These are phyloP conservation scores for Beta vulgaris DNA, from an alignment of 148 eudicot species.

Conservation along the genomic window DNA sequence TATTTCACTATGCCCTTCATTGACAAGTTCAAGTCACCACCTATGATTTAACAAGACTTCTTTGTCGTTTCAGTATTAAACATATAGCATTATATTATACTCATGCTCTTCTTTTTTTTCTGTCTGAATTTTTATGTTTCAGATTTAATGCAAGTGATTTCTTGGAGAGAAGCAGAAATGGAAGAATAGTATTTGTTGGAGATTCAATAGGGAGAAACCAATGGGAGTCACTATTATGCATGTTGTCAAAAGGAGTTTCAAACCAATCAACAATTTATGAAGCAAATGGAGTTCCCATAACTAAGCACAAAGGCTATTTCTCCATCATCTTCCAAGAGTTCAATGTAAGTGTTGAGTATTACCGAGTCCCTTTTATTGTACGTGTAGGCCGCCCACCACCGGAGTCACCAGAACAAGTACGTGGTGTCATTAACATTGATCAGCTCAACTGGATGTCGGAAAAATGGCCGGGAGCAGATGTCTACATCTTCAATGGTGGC, in stretches of 20 bases:
- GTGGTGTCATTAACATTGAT: slow-evolving; percentile 53
- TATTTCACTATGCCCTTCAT: too few species aligned
- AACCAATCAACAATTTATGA: slow-evolving; percentile 54
- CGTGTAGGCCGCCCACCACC: slow-evolving; percentile 38
- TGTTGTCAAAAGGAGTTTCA: slow-evolving; percentile 57
- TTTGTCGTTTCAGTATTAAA: too few species aligned
- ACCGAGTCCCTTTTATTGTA: slow-evolving; percentile 62
- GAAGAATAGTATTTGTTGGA: slow-evolving; percentile 64
- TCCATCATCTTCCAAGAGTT: slow-evolving; percentile 49
- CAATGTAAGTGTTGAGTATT: slow-evolving; percentile 69
- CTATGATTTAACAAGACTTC: too few species aligned
- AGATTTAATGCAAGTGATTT: slow-evolving; percentile 69
- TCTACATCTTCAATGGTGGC: slow-evolving; percentile 43
- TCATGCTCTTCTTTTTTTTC: too few species aligned
- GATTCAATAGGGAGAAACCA: slow-evolving; percentile 81
- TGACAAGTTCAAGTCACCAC: too few species aligned
- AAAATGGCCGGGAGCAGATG: slow-evolving; percentile 62
- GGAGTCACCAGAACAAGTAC: slow-evolving; percentile 38
- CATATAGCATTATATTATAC: too few species aligned
- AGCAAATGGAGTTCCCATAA: slow-evolving; percentile 55
- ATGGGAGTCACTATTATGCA: slow-evolving; percentile 72
- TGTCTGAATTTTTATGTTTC: not conserved
- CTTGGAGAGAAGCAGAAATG: slow-evolving; percentile 47
- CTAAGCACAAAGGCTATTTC: slow-evolving; percentile 68
- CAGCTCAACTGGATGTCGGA: slow-evolving; percentile 57